A percentile compares a stretch with the other conserved stretches of the same genome.
Evolutionary conservation across 805 yeast genomes (phyloP).

Genomic region (Metschnikowia henanensis): DNA sequence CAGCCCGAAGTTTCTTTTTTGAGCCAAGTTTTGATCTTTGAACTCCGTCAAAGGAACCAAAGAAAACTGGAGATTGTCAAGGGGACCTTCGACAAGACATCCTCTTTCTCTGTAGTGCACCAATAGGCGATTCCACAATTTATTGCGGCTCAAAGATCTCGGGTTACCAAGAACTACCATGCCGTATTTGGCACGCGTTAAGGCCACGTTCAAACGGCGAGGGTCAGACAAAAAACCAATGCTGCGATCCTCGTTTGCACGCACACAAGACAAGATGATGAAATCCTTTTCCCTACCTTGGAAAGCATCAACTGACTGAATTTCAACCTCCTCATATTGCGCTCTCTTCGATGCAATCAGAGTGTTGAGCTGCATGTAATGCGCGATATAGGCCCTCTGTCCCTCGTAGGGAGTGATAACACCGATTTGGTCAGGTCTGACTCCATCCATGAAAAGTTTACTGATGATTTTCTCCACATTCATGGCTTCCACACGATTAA

Average conservation of each 20-base stretch:
- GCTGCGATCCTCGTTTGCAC: slow-evolving; percentile 41
- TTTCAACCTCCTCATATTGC: slow-evolving; percentile 71
- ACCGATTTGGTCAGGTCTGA: slow-evolving; percentile 72
- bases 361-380: slow-evolving; percentile 70
- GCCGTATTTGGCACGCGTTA: slow-evolving; percentile 45
- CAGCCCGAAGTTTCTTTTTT: slow-evolving; percentile 17
- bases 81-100: slow-evolving; percentile 86
- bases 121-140: slow-evolving; percentile 76
- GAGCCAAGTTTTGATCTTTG: slow-evolving; percentile 15
- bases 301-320: slow-evolving; percentile 56
- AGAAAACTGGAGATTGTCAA: slow-evolving; percentile 75
- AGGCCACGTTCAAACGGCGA: slow-evolving; percentile 44
- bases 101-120: slow-evolving; percentile 81
- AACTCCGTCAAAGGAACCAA: slow-evolving; percentile 47
- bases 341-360: slow-evolving; percentile 47
- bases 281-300: slow-evolving; percentile 47
- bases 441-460: slow-evolving; percentile 71
- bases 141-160: slow-evolving; percentile 64
- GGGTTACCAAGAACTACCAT: slow-evolving; percentile 76
- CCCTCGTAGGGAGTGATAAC: slow-evolving; percentile 95
- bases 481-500: slow-evolving; percentile 89
- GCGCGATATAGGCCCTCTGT: slow-evolving; percentile 79
- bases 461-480: slow-evolving; percentile 80
- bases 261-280: slow-evolving; percentile 43
- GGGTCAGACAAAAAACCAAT: slow-evolving; percentile 47